phyloP scores from a whole-genome alignment of 345 rosid genomes.

The Isatis tinctoria region DNA sequence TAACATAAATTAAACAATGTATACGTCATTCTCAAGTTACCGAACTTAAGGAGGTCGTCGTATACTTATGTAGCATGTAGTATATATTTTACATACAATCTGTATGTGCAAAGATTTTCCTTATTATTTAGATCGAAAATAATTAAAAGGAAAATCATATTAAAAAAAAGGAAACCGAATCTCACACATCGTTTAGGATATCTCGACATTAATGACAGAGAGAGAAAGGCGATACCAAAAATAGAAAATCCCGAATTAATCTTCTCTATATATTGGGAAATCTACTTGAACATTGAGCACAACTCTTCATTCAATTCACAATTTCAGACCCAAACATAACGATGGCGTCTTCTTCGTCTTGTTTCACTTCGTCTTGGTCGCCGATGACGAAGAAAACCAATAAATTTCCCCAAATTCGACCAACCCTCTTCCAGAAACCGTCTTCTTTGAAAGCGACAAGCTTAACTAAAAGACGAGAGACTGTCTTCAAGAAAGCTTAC shows the following conservation, averaged over 20 bases:
- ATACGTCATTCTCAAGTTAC: background rate
- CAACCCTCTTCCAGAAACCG: background rate
- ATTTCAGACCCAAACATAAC: background rate
- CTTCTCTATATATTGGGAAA: background rate
- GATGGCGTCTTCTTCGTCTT: conserved; percentile 20
- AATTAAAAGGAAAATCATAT: background rate
- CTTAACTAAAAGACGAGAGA: conserved; percentile 7
- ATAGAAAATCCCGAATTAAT: background rate
- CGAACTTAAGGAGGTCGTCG: background rate
- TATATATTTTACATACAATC: background rate
- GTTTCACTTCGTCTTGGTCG: background rate
- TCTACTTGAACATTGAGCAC: background rate
- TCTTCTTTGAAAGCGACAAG: conserved; percentile 2
- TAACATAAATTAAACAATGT: background rate
- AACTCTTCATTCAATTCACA: conserved; percentile 11
- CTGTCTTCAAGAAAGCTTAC: conserved; percentile 26
- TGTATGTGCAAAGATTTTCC: background rate
- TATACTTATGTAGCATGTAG: too few species aligned
- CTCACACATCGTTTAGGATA: background rate
- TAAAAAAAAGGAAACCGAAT: background rate
- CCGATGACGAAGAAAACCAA: background rate
- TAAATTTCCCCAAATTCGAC: background rate
- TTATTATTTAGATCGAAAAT: background rate
- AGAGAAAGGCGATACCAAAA: background rate
- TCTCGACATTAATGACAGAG: background rate